These are phyloP conservation scores for Schizosaccharomyces versatilis DNA, from an alignment of 1,139 yeast genomes.

Conservation along the genomic window DNA sequence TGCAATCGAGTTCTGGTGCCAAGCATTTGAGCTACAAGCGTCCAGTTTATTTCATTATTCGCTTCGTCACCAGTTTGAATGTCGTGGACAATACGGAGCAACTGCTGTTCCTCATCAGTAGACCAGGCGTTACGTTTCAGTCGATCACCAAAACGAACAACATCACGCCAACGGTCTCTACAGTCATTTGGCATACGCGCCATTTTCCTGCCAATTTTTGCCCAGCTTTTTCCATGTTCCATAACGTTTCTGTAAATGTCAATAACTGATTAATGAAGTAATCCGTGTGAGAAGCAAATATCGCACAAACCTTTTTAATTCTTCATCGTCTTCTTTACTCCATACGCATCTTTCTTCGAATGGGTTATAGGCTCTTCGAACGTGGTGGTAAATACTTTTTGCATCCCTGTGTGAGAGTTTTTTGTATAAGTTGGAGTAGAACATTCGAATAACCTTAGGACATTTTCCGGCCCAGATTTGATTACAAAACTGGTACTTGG, in stretches of 20 bases:
- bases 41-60: constrained; percentile 45
- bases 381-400: constrained; percentile 51
- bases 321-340: constrained; percentile 59
- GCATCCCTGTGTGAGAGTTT: constrained; percentile 1
- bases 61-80: constrained; percentile 17
- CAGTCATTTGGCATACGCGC: constrained; percentile 96
- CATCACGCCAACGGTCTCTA: constrained; percentile 87
- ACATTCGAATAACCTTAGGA: not conserved
- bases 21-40: constrained; percentile 75
- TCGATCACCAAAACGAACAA: constrained; percentile 66
- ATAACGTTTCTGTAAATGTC: not conserved
- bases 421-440: not conserved
- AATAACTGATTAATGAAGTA: not conserved
- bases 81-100: constrained; percentile 33
- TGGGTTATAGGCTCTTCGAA: constrained; percentile 67
- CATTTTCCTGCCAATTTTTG: constrained; percentile 49
- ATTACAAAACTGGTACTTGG: not conserved
- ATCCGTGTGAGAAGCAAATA: constrained; percentile 16
- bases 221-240: constrained; percentile 59
- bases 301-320: constrained; percentile 37
- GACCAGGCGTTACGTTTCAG: constrained; percentile 66
- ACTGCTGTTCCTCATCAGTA: constrained; percentile 40
- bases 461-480: constrained; percentile 1
- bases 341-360: constrained; percentile 75
- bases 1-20: constrained; percentile 78